Evolutionary conservation across 176 grass and related monocot species (phyloP).

Genomic region (Aegilops speltoides): DNA sequence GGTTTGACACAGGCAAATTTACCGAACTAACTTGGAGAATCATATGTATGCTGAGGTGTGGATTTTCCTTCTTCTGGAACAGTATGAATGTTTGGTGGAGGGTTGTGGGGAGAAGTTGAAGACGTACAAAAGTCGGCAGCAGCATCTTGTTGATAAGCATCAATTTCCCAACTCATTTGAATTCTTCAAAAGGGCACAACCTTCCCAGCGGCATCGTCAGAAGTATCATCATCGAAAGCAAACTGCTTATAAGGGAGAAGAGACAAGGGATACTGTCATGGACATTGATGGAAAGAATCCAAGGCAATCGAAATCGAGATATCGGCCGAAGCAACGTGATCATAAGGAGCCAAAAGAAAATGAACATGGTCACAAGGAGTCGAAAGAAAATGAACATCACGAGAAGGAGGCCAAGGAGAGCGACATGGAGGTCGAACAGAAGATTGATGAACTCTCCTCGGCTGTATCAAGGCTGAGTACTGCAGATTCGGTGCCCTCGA

Average conservation of each 20-base stretch:
- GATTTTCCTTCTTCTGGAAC: constrained; percentile 1
- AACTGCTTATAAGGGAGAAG: constrained; percentile 35
- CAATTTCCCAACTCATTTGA: constrained; percentile 81
- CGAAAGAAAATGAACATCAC: not conserved
- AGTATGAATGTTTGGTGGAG: constrained; percentile 99
- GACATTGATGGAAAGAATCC: constrained; percentile 54
- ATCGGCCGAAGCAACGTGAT: constrained; percentile 41
- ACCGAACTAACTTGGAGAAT: not conserved
- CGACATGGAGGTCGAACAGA: constrained; percentile 67
- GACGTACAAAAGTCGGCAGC: constrained; percentile 76
- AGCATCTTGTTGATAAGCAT: constrained; percentile 90
- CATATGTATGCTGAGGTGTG: not conserved
- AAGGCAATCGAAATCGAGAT: constrained; percentile 24
- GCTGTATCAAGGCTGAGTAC: constrained; percentile 77
- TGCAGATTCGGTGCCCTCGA: constrained; percentile 39
- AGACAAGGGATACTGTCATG: constrained; percentile 38
- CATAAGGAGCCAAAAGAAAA: not conserved
- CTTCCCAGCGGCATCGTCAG: constrained; percentile 71
- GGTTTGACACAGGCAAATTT: constrained; percentile 11
- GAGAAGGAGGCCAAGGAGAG: constrained; percentile 32
- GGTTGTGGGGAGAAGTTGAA: constrained; percentile 79
- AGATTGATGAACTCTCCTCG: constrained; percentile 60
- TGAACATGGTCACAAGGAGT: not conserved
- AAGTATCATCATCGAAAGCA: constrained; percentile 56
- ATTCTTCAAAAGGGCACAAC: constrained; percentile 75